Evolutionary conservation across 1,139 yeast species (phyloP).

Genomic region (Protomyces inouyei): DNA sequence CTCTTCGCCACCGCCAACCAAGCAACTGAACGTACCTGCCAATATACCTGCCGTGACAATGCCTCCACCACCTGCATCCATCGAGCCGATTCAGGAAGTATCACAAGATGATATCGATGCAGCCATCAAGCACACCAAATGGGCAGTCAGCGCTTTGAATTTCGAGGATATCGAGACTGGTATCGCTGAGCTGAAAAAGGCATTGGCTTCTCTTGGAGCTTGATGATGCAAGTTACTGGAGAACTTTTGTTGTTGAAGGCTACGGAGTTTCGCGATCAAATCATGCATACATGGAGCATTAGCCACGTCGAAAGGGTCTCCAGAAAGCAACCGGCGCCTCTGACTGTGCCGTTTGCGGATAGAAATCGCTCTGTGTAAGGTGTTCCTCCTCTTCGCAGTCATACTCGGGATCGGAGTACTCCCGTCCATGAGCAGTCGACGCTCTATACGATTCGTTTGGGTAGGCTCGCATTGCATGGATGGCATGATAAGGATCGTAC

Average conservation of each 20-base stretch:
- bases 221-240: too few species aligned
- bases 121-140: conserved; percentile 82
- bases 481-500: neutral
- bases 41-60: conserved; percentile 31
- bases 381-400: neutral
- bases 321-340: neutral
- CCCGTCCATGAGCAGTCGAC: neutral
- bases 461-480: neutral
- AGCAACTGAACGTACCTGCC: conserved; percentile 28
- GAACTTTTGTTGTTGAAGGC: too few species aligned
- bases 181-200: conserved; percentile 60
- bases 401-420: neutral
- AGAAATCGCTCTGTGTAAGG: neutral
- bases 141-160: conserved; percentile 87
- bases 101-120: conserved; percentile 57
- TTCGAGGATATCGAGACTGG: conserved; percentile 87
- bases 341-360: neutral
- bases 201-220: conserved; percentile 44
- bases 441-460: neutral
- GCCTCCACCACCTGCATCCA: conserved; percentile 31
- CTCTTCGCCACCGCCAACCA: conserved; percentile 2
- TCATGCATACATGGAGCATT: neutral
- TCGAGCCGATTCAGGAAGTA: conserved; percentile 46
- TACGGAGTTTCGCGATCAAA: too few species aligned
- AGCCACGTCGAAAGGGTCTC: neutral